Percentiles rank a stretch among this genome's conserved stretches.
Conservation (phyloP, 75 land plant species). For the Pseudotsuga menziesii region DNA sequence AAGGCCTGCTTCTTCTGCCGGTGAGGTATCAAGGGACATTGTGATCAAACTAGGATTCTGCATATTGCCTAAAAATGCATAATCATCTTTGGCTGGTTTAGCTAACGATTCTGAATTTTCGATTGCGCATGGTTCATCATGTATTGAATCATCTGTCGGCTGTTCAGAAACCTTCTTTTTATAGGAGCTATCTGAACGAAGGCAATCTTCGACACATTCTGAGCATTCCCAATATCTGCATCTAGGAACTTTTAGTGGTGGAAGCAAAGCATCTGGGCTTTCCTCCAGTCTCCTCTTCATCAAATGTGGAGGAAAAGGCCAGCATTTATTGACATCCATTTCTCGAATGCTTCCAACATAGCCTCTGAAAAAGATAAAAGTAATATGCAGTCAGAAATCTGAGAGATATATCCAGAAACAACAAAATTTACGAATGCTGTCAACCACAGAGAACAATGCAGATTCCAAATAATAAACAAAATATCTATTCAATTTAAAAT, state of each 20-base stretch:
- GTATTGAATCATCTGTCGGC: neutral
- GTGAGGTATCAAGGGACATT: neutral
- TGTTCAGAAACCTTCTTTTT: neutral
- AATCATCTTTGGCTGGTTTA: neutral
- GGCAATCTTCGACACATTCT: neutral
- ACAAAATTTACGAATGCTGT: too few relatives aligned
- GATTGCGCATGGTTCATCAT: neutral
- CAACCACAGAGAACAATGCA: too few relatives aligned
- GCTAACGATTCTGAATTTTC: neutral
- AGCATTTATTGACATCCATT: constrained; percentile 1
- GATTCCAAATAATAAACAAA: too few relatives aligned
- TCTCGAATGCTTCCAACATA: constrained; percentile 4
- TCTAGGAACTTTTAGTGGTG: constrained; percentile 7
- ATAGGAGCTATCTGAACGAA: neutral
- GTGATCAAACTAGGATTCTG: neutral
- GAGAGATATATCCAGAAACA: too few relatives aligned
- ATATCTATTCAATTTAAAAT: too few relatives aligned
- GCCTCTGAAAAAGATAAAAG: neutral
- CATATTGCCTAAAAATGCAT: neutral
- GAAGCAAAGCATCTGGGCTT: constrained; percentile 1
- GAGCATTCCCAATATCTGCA: constrained; percentile 11
- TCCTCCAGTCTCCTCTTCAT: neutral
- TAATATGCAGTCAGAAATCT: too few relatives aligned
- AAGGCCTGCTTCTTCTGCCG: neutral
- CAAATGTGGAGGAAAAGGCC: constrained; percentile 4